A percentile compares a stretch with the other conserved stretches of the same genome.
These are phyloP conservation scores for Stipa capillata DNA, from an alignment of 176 grass and related monocot species.

Conservation along the genomic window DNA sequence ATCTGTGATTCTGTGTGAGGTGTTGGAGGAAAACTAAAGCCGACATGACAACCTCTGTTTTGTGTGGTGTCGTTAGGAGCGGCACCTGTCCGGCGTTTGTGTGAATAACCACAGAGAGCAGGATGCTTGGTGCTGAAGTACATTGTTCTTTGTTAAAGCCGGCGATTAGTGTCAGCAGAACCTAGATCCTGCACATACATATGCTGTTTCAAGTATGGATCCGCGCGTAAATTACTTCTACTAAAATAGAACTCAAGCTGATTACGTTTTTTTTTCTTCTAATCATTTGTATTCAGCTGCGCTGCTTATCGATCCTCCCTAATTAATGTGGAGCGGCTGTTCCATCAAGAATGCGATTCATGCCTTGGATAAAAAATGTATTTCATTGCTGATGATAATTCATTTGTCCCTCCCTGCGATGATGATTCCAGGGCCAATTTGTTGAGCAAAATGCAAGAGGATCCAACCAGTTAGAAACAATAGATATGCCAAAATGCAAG, in stretches of 20 bases:
- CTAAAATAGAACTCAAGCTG: neutral
- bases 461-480: neutral
- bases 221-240: too few relatives aligned
- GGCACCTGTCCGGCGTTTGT: too few relatives aligned
- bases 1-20: neutral
- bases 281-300: neutral
- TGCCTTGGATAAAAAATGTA: too few relatives aligned
- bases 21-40: neutral
- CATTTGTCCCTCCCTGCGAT: neutral
- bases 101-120: neutral
- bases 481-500: neutral
- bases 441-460: neutral
- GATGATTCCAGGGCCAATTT: neutral
- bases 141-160: neutral
- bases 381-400: neutral
- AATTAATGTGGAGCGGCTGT: too few relatives aligned
- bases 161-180: neutral
- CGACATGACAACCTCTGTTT: neutral
- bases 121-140: neutral
- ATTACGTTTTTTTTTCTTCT: neutral
- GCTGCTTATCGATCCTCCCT: neutral
- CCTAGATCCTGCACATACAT: too few relatives aligned
- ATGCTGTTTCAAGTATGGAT: too few relatives aligned
- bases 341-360: too few relatives aligned
- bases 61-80: too few relatives aligned